Conservation (phyloP, 352 stramenopile species). For the Pythium periplocum region DNA sequence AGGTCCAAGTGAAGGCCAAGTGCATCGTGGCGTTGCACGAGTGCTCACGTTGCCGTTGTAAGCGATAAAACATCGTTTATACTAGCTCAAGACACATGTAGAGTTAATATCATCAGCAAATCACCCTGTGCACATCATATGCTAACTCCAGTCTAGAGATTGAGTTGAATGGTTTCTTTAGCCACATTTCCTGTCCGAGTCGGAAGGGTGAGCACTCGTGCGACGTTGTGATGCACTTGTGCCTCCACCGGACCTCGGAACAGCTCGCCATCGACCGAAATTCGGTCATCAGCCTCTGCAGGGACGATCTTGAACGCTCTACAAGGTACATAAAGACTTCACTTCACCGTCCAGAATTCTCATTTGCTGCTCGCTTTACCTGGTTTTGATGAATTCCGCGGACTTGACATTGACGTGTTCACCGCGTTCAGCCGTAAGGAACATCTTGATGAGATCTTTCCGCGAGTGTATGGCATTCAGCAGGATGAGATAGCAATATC, state of each 20-base stretch:
- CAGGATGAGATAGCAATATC: constrained; percentile 57
- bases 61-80: too few relatives aligned
- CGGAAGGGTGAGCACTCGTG: constrained; percentile 12
- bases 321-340: not conserved
- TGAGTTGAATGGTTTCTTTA: too few relatives aligned
- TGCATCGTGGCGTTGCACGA: too few relatives aligned
- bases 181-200: too few relatives aligned
- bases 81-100: too few relatives aligned
- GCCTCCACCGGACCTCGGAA: constrained; percentile 30
- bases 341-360: not conserved
- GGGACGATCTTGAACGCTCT: constrained; percentile 45
- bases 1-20: too few relatives aligned
- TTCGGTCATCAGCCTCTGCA: constrained; percentile 26
- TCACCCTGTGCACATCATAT: too few relatives aligned
- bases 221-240: constrained; percentile 14
- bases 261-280: constrained; percentile 62
- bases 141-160: too few relatives aligned
- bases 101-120: too few relatives aligned
- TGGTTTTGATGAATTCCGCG: constrained; percentile 54
- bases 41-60: too few relatives aligned
- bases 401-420: constrained; percentile 31
- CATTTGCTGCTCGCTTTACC: constrained; percentile 9
- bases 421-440: constrained; percentile 50
- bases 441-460: constrained; percentile 30
- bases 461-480: constrained; percentile 37